Evolutionary conservation across 148 eudicot species (phyloP).

Genomic region (Vaccinium vitisidaea): DNA sequence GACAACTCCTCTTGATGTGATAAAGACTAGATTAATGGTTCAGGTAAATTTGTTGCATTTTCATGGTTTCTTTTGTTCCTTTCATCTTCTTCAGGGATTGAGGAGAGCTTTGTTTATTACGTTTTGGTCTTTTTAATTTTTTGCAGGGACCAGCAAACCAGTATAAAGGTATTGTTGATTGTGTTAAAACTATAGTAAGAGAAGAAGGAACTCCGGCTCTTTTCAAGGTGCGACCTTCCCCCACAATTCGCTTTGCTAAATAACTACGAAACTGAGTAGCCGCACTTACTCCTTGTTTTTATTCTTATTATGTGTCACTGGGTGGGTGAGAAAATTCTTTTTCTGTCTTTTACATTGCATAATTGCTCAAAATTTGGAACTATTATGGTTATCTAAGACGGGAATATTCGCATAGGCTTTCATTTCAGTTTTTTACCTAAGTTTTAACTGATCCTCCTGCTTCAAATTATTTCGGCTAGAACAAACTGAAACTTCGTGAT

Average conservation of each 20-base stretch:
- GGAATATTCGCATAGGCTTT: neutral
- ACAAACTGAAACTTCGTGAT: neutral
- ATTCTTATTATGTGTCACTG: neutral
- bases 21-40: constrained; percentile 86
- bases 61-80: neutral
- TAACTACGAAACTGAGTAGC: neutral
- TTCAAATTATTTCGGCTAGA: neutral
- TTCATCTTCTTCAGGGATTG: neutral
- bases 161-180: constrained; percentile 64
- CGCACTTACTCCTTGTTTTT: neutral
- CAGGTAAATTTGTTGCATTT: constrained; percentile 45
- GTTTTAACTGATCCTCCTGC: neutral
- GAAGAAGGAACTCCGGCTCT: constrained; percentile 79
- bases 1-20: constrained; percentile 88
- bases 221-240: constrained; percentile 47
- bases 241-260: neutral
- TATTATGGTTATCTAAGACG: neutral
- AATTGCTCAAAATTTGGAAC: neutral
- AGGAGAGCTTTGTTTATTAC: neutral
- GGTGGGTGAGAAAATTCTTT: neutral
- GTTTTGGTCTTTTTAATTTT: neutral
- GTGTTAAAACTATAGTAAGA: constrained; percentile 56
- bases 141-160: constrained; percentile 66
- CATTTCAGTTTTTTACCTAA: neutral
- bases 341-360: neutral